Conservation (phyloP, 176 grass and related monocot genomes). For the Dendrocalamus sinicus region DNA sequence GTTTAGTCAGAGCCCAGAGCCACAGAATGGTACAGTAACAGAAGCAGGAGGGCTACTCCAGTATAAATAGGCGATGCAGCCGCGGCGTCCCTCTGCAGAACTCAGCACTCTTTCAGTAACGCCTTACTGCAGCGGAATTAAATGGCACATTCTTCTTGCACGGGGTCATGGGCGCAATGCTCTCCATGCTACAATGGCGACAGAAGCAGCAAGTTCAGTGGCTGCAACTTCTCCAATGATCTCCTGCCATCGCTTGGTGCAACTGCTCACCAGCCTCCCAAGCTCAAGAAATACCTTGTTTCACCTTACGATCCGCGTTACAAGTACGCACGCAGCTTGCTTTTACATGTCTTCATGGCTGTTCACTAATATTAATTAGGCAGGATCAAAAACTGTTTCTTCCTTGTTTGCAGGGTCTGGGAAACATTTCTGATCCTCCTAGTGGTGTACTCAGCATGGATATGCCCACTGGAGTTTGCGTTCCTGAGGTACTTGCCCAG, state of each 20-base stretch:
- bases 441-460: constrained; percentile 83
- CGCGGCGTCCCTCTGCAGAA: constrained; percentile 34
- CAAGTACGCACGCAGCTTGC: constrained; percentile 47
- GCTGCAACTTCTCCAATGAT: constrained; percentile 39
- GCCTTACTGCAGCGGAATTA: background rate
- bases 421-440: constrained; percentile 70
- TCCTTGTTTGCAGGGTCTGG: constrained; percentile 57
- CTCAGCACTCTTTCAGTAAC: background rate
- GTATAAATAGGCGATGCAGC: constrained; percentile 52
- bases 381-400: background rate
- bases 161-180: constrained; percentile 1
- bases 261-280: constrained; percentile 30
- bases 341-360: background rate
- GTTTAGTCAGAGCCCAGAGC: constrained; percentile 15
- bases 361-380: background rate
- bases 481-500: constrained; percentile 71
- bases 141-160: constrained; percentile 44
- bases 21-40: background rate
- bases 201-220: background rate
- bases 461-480: constrained; percentile 79
- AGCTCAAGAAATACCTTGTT: constrained; percentile 53
- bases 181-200: constrained; percentile 38
- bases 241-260: constrained; percentile 61
- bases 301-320: constrained; percentile 62
- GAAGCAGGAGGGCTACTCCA: background rate